A percentile compares a stretch with the other conserved stretches of the same genome.
These are phyloP conservation scores for Blastocystis sp. DNA, from an alignment of 352 stramenopile genomes.

Conservation along the genomic window DNA sequence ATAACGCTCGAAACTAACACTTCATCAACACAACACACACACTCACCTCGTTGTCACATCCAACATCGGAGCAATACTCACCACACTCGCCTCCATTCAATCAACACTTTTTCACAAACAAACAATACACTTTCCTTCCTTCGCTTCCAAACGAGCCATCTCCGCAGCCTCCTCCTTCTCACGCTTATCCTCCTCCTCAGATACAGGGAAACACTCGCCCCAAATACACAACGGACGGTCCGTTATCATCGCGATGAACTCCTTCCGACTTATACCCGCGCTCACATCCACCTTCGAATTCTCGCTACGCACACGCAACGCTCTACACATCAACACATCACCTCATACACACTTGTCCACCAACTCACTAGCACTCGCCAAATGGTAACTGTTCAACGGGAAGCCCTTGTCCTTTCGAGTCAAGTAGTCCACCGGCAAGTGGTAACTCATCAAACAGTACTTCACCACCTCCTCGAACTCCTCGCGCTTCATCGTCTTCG, in stretches of 20 bases:
- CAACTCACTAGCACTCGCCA: slow-evolving; percentile 14
- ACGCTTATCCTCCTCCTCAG: slow-evolving; percentile 3
- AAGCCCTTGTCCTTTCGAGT: not conserved
- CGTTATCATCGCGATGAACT: slow-evolving; percentile 11
- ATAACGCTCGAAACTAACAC: slow-evolving; percentile 5
- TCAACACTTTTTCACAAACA: slow-evolving; percentile 21
- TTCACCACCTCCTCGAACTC: not conserved
- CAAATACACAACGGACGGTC: slow-evolving; percentile 16
- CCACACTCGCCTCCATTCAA: not conserved
- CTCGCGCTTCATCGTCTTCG: slow-evolving; percentile 24
- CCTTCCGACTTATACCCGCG: not conserved
- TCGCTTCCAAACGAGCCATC: not conserved
- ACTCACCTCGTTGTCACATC: slow-evolving; percentile 33
- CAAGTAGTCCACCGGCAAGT: not conserved
- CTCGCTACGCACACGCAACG: not conserved
- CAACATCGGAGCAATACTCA: slow-evolving; percentile 35
- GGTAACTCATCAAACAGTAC: slow-evolving; percentile 7
- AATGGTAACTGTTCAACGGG: not conserved
- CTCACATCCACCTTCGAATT: not conserved
- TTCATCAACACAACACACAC: not conserved
- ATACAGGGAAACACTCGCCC: slow-evolving; percentile 41
- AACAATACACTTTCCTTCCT: not conserved
- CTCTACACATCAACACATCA: not conserved
- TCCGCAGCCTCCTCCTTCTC: slow-evolving; percentile 10
- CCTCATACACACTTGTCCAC: not conserved